phyloP scores from a whole-genome alignment of 495 filamentous ascomycete species.

The Baudoinia panamericana region DNA sequence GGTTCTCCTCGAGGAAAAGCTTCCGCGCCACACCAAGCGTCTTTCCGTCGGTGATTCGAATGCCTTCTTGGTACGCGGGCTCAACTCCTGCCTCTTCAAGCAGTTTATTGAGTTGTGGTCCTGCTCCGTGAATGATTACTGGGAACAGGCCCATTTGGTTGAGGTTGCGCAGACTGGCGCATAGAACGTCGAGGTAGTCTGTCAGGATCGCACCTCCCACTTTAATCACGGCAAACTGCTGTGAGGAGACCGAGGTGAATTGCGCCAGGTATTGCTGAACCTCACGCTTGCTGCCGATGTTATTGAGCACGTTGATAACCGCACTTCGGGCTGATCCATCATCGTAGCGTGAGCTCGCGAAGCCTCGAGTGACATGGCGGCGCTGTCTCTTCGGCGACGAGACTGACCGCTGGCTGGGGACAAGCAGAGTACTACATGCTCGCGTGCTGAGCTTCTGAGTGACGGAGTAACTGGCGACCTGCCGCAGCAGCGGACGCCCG shows the following conservation, averaged over 20 bases:
- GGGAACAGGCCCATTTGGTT: conserved; percentile 93
- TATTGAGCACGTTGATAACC: conserved; percentile 86
- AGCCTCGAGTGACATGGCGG: conserved; percentile 3
- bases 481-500: conserved; percentile 2
- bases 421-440: conserved; percentile 1
- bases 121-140: conserved; percentile 91
- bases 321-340: conserved; percentile 56
- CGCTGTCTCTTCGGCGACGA: not conserved
- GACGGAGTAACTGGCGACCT: conserved; percentile 4
- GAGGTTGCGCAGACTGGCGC: conserved; percentile 76
- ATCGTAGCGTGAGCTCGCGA: conserved; percentile 16
- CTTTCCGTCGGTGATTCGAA: conserved; percentile 90
- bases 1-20: conserved; percentile 89
- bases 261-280: conserved; percentile 97
- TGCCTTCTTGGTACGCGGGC: conserved; percentile 93
- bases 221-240: conserved; percentile 98
- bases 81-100: conserved; percentile 75
- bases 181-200: conserved; percentile 81
- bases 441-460: not conserved
- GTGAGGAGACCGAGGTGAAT: conserved; percentile 91
- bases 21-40: conserved; percentile 81
- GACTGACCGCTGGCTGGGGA: not conserved
- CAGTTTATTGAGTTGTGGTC: conserved; percentile 90
- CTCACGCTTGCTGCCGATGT: conserved; percentile 92
- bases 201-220: conserved; percentile 96